Conservation (phyloP, 2,329 filamentous ascomycete genomes). For the Paecilomyces sp. region DNA sequence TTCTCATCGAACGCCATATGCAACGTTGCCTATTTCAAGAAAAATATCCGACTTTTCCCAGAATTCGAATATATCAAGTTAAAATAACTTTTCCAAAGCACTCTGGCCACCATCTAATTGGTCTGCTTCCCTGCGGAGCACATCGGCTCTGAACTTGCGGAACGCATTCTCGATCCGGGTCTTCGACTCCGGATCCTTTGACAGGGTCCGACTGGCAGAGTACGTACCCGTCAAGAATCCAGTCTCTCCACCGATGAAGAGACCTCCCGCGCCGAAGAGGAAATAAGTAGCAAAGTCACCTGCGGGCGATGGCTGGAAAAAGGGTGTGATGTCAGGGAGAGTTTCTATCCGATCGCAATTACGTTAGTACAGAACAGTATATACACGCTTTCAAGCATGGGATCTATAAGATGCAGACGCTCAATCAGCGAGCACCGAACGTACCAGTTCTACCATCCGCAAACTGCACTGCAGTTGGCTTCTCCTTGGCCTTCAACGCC, state of each 20-base stretch:
- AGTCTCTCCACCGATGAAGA: constrained; percentile 59
- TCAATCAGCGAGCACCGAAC: constrained; percentile 4
- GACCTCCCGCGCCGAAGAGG: constrained; percentile 54
- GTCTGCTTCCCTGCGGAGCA: constrained; percentile 53
- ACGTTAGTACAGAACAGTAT: neutral
- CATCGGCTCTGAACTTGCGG: constrained; percentile 55
- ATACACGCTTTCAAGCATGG: neutral
- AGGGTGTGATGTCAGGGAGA: constrained; percentile 54
- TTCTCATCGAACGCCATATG: neutral
- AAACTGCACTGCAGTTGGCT: constrained; percentile 56
- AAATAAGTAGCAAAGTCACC: constrained; percentile 58
- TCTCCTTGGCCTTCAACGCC: constrained; percentile 54
- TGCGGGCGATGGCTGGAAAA: constrained; percentile 50
- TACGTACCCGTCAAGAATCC: constrained; percentile 51
- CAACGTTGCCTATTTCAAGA: neutral
- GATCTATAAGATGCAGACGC: neutral
- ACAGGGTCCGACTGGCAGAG: constrained; percentile 48
- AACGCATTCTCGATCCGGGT: constrained; percentile 58
- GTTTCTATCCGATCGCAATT: constrained; percentile 37
- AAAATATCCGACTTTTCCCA: neutral
- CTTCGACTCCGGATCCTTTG: constrained; percentile 46
- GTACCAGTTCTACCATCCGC: constrained; percentile 52
- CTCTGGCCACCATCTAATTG: constrained; percentile 41
- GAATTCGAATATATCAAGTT: neutral
- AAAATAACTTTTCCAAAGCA: constrained; percentile 19